Base-by-base conservation (phyloP, 129 eudicot genomes). In the Cynara cardunculus region DNA sequence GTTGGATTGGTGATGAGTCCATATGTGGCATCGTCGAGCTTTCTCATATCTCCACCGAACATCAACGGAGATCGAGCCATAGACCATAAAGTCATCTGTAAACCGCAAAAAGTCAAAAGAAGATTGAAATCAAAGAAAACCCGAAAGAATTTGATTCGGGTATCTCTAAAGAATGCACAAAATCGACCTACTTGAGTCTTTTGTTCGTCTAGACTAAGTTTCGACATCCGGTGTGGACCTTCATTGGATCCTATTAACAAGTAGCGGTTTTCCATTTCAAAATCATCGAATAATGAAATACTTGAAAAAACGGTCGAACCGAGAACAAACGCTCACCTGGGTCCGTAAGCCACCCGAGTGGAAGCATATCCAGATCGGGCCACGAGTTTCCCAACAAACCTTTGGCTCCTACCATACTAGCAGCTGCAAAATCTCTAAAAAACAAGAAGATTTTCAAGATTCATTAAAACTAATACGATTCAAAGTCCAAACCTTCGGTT, bases 291-390 rank as follows among this genome's bases (percentile, higher is more conserved):
- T 0, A 0, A 6, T 21, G 5, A 30, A 14, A 49, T 21, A 35
- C 75, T 75, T 75, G 72, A 69, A 41, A 67, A 78, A 83, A 78
- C 56, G 37, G 32, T 79, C 24, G 28, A 24, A 59, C 12, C 2
- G n/a, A 61, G 68, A 77, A 77, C 35, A 14, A 53, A 78, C 21
- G 25, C 71, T 69, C 53, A 92, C 99, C 97, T 62, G 89, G 84
- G 69, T 89, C 89, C 18, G 97, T 95, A 56, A 95, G 93, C 97
- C 97, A 95, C 80, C 99, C 99, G 5, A 95, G 87, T 62, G 99
- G 99, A 69, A 95, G 94, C 99, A 95, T 95, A 83, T 95, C 99
- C 31, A 92, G 86, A 79, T 95, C 99, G 0, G 99, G 99, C 99
- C 99, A 95, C n/a, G 99, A 95, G 28, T 76, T 95, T 37, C 99